A percentile compares a stretch with the other conserved stretches of the same genome.
Evolutionary conservation across 108 stramenopile genomes (phyloP).

Genomic region (Chaetoceros muelleri): DNA sequence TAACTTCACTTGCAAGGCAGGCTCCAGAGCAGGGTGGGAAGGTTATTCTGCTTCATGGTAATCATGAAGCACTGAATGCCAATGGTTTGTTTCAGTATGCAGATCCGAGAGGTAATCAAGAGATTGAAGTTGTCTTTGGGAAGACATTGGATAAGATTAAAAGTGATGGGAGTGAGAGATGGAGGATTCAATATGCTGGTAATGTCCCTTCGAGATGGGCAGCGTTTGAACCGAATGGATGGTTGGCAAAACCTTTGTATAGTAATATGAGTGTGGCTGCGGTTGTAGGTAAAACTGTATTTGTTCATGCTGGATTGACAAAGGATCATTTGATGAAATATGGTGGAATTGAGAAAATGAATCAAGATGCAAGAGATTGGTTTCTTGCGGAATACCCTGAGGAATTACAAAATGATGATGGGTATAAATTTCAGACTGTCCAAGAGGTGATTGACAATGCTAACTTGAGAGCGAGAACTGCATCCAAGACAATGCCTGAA

Average conservation of each 20-base stretch:
- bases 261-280: constrained; percentile 60
- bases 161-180: constrained; percentile 26
- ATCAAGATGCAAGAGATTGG: constrained; percentile 42
- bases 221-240: constrained; percentile 58
- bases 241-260: constrained; percentile 32
- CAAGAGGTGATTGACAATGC: constrained; percentile 33
- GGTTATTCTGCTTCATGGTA: constrained; percentile 52
- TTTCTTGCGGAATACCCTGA: constrained; percentile 10
- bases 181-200: constrained; percentile 59
- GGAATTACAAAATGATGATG: constrained; percentile 24
- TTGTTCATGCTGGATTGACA: constrained; percentile 70
- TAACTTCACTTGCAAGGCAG: constrained; percentile 46
- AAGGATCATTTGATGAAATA: constrained; percentile 36
- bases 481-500: constrained; percentile 38
- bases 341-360: constrained; percentile 50
- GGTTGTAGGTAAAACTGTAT: constrained; percentile 55
- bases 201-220: constrained; percentile 69
- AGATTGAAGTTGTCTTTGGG: constrained; percentile 32
- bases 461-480: constrained; percentile 27
- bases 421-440: constrained; percentile 31
- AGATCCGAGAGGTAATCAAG: constrained; percentile 30
- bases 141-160: constrained; percentile 13
- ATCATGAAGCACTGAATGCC: constrained; percentile 71
- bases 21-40: constrained; percentile 33
- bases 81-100: constrained; percentile 66